Percentiles rank a stretch among this genome's conserved stretches.
Evolutionary conservation across 495 filamentous ascomycete genomes (phyloP).

Genomic region (Cladorrhinum samala): DNA sequence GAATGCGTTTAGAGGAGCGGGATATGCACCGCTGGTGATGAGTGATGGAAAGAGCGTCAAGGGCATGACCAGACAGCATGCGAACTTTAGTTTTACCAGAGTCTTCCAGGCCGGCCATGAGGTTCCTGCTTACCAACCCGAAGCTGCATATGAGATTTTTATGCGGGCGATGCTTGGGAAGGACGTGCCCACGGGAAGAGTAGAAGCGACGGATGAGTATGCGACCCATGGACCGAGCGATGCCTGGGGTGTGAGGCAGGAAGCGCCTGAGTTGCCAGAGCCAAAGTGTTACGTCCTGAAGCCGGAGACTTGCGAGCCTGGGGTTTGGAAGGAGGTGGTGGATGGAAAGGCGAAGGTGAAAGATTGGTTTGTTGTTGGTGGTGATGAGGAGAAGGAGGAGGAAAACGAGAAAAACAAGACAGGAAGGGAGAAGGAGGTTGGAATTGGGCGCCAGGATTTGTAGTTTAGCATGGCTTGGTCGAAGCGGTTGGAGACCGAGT

Average conservation of each 20-base stretch:
- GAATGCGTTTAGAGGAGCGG: slow-evolving; percentile 34
- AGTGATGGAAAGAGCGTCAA: slow-evolving; percentile 41
- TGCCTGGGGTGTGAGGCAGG: background rate
- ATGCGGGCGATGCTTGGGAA: slow-evolving; percentile 38
- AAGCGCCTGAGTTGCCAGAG: background rate
- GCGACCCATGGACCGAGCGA: background rate
- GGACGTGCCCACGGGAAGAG: slow-evolving; percentile 51
- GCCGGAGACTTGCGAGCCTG: background rate
- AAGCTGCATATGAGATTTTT: slow-evolving; percentile 18
- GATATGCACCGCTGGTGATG: slow-evolving; percentile 45
- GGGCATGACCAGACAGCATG: slow-evolving; percentile 54
- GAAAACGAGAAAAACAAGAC: no score
- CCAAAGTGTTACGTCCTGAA: slow-evolving; percentile 3
- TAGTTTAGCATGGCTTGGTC: no score
- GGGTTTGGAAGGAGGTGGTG: slow-evolving; percentile 3
- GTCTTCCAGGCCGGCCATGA: slow-evolving; percentile 55
- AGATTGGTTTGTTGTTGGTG: slow-evolving; percentile 4
- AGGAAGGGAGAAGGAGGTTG: background rate
- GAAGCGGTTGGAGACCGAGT: no score
- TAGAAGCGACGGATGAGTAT: slow-evolving; percentile 3
- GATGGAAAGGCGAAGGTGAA: background rate
- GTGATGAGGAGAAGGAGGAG: background rate
- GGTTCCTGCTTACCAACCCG: slow-evolving; percentile 58
- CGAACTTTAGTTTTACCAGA: slow-evolving; percentile 56
- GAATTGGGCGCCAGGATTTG: no score